phyloP scores from a whole-genome alignment of 805 yeast genomes.

The Tetrapisispora nanseiensis region DNA sequence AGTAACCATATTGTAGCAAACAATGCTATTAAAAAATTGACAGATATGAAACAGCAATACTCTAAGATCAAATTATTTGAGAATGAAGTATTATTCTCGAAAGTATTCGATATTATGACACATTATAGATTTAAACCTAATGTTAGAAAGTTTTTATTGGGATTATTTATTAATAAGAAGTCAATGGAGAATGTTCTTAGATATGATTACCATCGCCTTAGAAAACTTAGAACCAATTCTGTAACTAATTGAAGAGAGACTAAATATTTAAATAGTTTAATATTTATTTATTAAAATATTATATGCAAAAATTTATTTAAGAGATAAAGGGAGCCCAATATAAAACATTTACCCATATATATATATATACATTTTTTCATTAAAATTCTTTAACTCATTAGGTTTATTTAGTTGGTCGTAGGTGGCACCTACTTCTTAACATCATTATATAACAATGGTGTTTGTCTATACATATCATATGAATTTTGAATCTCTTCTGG shows the following conservation, averaged over 20 bases:
- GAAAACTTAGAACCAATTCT: slow-evolving; percentile 8
- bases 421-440: neutral
- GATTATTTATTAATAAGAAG: slow-evolving; percentile 45
- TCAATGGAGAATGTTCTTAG: slow-evolving; percentile 44
- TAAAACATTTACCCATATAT: too few relatives aligned
- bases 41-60: slow-evolving; percentile 39
- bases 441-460: slow-evolving; percentile 25
- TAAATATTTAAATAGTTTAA: neutral
- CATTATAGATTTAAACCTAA: slow-evolving; percentile 52
- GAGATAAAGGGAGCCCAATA: too few relatives aligned
- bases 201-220: slow-evolving; percentile 26
- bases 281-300: neutral
- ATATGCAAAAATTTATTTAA: too few relatives aligned
- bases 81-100: slow-evolving; percentile 44
- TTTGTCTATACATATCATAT: slow-evolving; percentile 19
- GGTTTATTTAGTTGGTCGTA: too few relatives aligned
- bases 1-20: slow-evolving; percentile 46
- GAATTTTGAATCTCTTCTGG: slow-evolving; percentile 22
- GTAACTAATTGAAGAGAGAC: neutral
- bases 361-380: neutral
- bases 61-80: slow-evolving; percentile 42
- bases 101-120: slow-evolving; percentile 42
- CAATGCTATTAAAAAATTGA: slow-evolving; percentile 48
- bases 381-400: too few relatives aligned
- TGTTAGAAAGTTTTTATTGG: slow-evolving; percentile 56